Conservation (phyloP, 192 early-diverging fungal genomes). For the Funneliformis mosseae region DNA sequence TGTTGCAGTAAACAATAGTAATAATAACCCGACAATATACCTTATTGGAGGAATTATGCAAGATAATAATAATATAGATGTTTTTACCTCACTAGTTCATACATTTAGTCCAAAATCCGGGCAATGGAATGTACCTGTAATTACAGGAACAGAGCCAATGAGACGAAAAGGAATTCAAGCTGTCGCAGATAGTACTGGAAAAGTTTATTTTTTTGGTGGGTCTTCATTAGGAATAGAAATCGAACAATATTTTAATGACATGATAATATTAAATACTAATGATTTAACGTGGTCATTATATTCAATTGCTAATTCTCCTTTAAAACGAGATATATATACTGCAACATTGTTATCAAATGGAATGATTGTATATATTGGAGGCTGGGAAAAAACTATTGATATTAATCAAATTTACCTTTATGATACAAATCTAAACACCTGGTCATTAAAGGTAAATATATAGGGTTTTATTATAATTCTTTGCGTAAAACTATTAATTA, state of each 20-base stretch:
- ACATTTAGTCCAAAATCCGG: background rate
- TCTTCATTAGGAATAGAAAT: background rate
- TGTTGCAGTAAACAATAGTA: too few relatives aligned
- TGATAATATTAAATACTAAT: background rate
- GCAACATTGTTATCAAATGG: too few relatives aligned
- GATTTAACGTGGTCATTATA: background rate
- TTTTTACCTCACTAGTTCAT: background rate
- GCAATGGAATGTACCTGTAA: background rate
- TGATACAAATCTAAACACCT: too few relatives aligned
- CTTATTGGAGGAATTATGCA: background rate
- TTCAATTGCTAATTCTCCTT: too few relatives aligned
- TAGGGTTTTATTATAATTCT: too few relatives aligned
- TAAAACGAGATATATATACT: too few relatives aligned
- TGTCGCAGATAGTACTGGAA: background rate
- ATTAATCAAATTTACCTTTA: too few relatives aligned
- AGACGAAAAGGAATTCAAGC: background rate
- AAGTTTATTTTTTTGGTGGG: constrained; percentile 10
- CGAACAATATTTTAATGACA: background rate
- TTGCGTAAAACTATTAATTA: background rate
- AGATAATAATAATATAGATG: background rate
- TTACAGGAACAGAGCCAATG: background rate
- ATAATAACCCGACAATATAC: background rate
- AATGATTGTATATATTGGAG: too few relatives aligned
- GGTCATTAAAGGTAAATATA: too few relatives aligned
- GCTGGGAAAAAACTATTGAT: too few relatives aligned